Evolutionary conservation across 768 basidiomycete genomes (phyloP).

Genomic region (Naematelia aurantialba): DNA sequence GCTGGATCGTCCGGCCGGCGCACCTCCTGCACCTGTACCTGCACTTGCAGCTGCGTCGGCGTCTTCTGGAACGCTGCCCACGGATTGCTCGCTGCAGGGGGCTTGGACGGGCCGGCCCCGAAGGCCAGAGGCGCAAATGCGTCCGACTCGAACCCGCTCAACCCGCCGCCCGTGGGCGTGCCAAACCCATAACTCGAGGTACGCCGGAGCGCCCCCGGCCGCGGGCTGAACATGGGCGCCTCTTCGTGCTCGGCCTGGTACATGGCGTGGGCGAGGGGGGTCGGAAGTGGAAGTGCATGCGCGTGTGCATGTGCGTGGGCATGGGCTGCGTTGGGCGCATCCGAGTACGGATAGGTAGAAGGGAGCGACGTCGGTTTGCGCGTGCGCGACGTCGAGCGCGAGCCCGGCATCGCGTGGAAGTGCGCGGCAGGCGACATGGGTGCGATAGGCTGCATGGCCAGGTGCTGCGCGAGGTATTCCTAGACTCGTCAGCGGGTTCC

Average conservation of each 20-base stretch:
- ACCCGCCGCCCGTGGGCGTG: not conserved
- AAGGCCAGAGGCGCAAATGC: constrained; percentile 35
- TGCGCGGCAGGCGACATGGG: constrained; percentile 12
- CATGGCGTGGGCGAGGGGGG: not conserved
- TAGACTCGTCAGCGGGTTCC: not conserved
- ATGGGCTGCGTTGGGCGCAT: too few species aligned
- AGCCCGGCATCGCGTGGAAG: constrained; percentile 16
- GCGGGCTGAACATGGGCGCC: not conserved
- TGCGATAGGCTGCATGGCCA: constrained; percentile 12
- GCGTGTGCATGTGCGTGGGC: too few species aligned
- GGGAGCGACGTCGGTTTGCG: constrained; percentile 19
- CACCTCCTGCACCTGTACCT: not conserved
- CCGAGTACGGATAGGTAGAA: constrained; percentile 13
- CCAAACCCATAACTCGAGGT: constrained; percentile 31
- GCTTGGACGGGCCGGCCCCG: not conserved
- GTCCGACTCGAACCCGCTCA: constrained; percentile 24
- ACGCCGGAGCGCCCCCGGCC: constrained; percentile 14
- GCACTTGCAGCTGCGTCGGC: not conserved
- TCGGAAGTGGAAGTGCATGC: constrained; percentile 5
- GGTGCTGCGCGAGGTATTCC: constrained; percentile 25
- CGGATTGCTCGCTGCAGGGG: constrained; percentile 1
- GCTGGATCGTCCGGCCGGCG: not conserved
- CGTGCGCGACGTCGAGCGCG: constrained; percentile 22
- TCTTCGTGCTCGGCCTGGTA: constrained; percentile 8
- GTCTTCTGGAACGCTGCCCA: constrained; percentile 6